Percentiles rank a stretch among this genome's conserved stretches.
phyloP scores from a whole-genome alignment of 2,329 filamentous ascomycete species.

The Talaromyces piceae region DNA sequence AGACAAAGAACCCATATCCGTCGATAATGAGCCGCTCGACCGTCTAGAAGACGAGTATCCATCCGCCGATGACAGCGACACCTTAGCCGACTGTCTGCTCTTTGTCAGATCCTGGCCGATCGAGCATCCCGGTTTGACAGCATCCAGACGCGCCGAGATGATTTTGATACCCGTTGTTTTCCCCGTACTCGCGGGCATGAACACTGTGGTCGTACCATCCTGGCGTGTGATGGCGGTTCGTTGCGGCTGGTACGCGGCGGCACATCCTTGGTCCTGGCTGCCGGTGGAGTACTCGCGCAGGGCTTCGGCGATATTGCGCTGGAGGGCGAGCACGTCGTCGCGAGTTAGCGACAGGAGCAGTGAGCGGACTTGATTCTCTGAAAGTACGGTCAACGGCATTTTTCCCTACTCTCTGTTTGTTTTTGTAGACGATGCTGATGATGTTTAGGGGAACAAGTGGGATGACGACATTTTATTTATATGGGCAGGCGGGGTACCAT shows the following conservation, averaged over 20 bases:
- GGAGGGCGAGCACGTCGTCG: conserved; percentile 52
- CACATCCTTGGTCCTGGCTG: conserved; percentile 51
- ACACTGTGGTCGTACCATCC: conserved; percentile 56
- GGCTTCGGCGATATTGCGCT: conserved; percentile 51
- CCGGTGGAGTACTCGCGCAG: conserved; percentile 60
- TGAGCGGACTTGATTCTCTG: conserved; percentile 48
- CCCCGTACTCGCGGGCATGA: conserved; percentile 59
- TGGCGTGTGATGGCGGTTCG: conserved; percentile 54
- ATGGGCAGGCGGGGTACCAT: background rate
- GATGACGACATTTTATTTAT: background rate
- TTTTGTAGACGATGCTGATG: background rate
- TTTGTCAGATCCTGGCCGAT: conserved; percentile 4
- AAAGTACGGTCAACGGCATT: conserved; percentile 57
- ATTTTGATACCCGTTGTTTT: conserved; percentile 58
- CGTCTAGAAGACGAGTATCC: conserved; percentile 7
- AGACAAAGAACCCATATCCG: conserved; percentile 9
- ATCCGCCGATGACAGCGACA: conserved; percentile 6
- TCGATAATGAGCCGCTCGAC: conserved; percentile 10
- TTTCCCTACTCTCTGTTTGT: background rate
- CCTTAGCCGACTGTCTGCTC: conserved; percentile 7
- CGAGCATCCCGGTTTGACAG: conserved; percentile 4
- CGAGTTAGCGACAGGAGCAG: conserved; percentile 50
- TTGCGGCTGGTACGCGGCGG: conserved; percentile 54
- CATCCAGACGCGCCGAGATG: conserved; percentile 43
- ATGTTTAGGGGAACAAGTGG: background rate